phyloP scores from a whole-genome alignment of 1,139 yeast species.

The Kodamaea suecica region DNA sequence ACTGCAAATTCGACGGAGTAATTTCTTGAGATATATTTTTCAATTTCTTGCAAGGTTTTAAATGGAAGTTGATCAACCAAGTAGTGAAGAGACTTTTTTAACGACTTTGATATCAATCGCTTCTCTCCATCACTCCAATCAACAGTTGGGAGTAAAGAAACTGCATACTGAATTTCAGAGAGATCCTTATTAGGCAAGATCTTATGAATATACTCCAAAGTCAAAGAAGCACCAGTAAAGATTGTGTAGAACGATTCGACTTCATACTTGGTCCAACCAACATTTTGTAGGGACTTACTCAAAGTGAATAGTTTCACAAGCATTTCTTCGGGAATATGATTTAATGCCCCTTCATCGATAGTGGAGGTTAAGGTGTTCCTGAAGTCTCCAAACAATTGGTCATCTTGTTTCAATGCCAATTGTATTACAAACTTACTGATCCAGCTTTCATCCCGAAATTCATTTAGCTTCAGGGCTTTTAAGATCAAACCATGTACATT shows the following conservation, averaged over 20 bases:
- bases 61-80: constrained; percentile 4
- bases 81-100: constrained; percentile 3
- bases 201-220: background rate
- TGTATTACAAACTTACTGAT: background rate
- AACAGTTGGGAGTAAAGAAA: background rate
- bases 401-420: background rate
- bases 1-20: background rate
- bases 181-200: background rate
- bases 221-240: background rate
- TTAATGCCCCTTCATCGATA: background rate
- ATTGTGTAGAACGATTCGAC: constrained; percentile 1
- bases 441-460: background rate
- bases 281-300: background rate
- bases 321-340: no score
- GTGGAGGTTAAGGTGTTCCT: background rate
- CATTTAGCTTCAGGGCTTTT: background rate
- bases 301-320: no score
- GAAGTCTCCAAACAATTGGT: background rate
- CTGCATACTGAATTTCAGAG: background rate
- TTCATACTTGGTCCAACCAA: constrained; percentile 3
- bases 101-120: background rate
- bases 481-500: background rate
- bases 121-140: background rate
- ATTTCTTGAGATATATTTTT: background rate
- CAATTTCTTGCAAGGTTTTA: constrained; percentile 3